Evolutionary conservation across 2,329 filamentous ascomycete genomes (phyloP).

Genomic region (Diaporthe vexans): DNA sequence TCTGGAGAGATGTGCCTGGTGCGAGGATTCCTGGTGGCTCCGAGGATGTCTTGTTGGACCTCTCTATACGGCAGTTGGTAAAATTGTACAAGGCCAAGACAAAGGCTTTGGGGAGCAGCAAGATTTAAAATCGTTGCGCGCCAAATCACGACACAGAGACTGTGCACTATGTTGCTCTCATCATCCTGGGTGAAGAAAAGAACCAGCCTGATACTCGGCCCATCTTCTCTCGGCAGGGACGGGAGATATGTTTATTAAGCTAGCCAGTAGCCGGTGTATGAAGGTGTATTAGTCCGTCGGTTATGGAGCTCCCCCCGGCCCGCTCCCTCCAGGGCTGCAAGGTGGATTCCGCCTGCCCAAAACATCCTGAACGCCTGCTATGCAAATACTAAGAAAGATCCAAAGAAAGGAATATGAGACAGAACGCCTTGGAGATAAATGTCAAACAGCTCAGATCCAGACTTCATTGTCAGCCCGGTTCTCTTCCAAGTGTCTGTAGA

Average conservation of each 20-base stretch:
- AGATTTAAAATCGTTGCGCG: neutral
- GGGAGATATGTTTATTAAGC: neutral
- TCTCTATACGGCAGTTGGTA: conserved; percentile 77
- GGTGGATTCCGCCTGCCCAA: neutral
- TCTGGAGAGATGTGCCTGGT: conserved; percentile 75
- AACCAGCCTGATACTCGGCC: too few species aligned
- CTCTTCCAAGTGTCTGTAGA: conserved; percentile 52
- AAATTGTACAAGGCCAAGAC: conserved; percentile 76
- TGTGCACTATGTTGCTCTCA: neutral
- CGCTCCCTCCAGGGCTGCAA: neutral
- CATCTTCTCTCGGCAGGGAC: neutral
- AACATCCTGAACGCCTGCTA: conserved; percentile 21
- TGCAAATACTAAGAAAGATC: neutral
- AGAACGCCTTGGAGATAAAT: too few species aligned
- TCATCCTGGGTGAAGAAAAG: neutral
- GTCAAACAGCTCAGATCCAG: conserved; percentile 53
- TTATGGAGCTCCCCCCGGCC: neutral
- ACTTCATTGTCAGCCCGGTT: conserved; percentile 52
- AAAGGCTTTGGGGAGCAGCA: conserved; percentile 55
- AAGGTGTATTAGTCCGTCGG: neutral
- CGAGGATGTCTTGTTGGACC: conserved; percentile 80
- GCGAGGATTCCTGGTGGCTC: conserved; percentile 76
- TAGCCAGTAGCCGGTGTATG: conserved; percentile 16
- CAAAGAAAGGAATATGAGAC: neutral
- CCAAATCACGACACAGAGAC: too few species aligned